Evolutionary conservation across 345 rosid genomes (phyloP).

Genomic region (Lepidium aucheri): DNA sequence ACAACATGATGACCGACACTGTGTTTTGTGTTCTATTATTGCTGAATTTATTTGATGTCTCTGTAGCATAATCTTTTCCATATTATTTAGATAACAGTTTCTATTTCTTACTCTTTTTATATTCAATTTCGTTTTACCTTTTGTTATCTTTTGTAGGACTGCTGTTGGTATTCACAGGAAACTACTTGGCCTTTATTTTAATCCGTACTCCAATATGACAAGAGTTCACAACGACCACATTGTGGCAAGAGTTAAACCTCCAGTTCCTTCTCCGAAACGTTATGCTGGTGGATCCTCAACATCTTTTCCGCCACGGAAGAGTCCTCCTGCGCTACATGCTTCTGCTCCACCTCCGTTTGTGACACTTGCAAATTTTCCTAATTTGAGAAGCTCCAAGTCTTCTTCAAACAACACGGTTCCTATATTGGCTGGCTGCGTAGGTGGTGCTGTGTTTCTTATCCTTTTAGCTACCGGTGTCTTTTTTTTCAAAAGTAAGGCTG

Average conservation of each 20-base stretch:
- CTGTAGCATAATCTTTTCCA: not conserved
- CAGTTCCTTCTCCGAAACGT: not conserved
- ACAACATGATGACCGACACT: not conserved
- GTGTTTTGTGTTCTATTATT: not conserved
- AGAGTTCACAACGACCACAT: not conserved
- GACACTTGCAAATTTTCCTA: not conserved
- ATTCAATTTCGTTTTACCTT: not conserved
- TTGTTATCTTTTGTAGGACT: slow-evolving; percentile 2
- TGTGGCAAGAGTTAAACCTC: not conserved
- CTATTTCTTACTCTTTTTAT: not conserved
- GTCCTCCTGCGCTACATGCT: not conserved
- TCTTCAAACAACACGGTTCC: slow-evolving; percentile 1
- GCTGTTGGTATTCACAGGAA: slow-evolving; percentile 15
- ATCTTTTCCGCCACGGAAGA: not conserved
- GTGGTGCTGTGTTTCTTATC: slow-evolving; percentile 24
- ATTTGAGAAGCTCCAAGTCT: not conserved
- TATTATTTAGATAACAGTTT: not conserved
- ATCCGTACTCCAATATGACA: not conserved
- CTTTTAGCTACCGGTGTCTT: slow-evolving; percentile 34
- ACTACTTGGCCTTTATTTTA: slow-evolving; percentile 8
- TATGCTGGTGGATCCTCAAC: not conserved
- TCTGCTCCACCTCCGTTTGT: slow-evolving; percentile 22
- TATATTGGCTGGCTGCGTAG: slow-evolving; percentile 28
- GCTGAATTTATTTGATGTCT: not conserved
- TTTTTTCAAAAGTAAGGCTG: slow-evolving; percentile 52